Evolutionary conservation across 768 basidiomycete species (phyloP), one percentile per base, ranked within the genome.

Genomic region (Tulasnella sp.): DNA sequence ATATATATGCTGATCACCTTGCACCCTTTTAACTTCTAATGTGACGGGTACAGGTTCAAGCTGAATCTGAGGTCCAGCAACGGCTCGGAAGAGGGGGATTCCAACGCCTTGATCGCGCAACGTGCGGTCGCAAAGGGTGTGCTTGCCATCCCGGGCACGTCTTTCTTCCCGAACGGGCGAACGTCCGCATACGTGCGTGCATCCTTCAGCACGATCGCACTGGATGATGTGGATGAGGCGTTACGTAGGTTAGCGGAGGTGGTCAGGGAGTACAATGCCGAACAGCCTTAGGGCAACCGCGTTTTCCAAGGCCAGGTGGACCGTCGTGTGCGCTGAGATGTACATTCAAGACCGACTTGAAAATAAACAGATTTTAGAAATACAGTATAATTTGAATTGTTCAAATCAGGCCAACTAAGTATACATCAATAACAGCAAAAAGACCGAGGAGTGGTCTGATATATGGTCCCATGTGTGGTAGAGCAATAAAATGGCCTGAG

Each of bases 101-200:
- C 89, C 3, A 80, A 80, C 65, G 72, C 74, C 12, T 65, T 93
- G 51, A 88, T 94, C 65, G 75, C 78, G 57, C 83, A 79, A 5
- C 82, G 81, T 55, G 91, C 91, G 9, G 78, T 87, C 57, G 80
- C 83, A 63, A 78, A 79, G 22, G 92, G 91, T 19, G 87, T 96
- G 7, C 79, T 96, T n/a, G 91, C 87, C 17, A 77, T 96, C 10
- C 92, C 92, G 0, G 92, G 92, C 15, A 82, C 78, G 1, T 82
- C 82, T 19, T 93, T 92, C 73, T 74, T 85, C 58, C 89, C 92
- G 15, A 81, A 78, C 60, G 83, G 81, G 11, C 72, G 78, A 42
- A 80, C 76, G 67, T 83, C 84, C 5, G 74, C 81, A 22, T 88
- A 85, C 67, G 86, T 93, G 27, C 78, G 92, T 44, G 87, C 88